Evolutionary conservation across 371 early-diverging fungal genomes (phyloP).

Genomic region (Circinella umbellata): DNA sequence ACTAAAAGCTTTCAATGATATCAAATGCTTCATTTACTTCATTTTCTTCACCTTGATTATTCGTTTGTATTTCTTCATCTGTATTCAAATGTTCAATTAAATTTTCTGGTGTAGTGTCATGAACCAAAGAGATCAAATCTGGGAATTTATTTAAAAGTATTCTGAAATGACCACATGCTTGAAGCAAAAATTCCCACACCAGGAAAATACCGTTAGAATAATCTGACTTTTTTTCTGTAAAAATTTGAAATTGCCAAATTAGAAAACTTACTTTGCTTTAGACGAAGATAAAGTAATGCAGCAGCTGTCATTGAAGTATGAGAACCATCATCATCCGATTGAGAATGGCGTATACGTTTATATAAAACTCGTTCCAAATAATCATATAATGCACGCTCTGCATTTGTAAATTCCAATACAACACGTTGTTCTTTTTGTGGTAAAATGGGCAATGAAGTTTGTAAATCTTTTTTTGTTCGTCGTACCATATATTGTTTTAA

Average conservation of each 20-base stretch:
- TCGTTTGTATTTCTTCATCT: constrained; percentile 9
- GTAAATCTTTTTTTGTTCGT: constrained; percentile 32
- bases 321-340: not conserved
- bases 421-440: constrained; percentile 40
- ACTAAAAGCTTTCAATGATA: constrained; percentile 46
- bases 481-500: constrained; percentile 45
- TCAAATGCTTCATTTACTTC: constrained; percentile 35
- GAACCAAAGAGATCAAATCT: constrained; percentile 36
- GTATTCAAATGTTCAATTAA: not conserved
- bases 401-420: constrained; percentile 34
- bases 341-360: constrained; percentile 19
- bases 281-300: constrained; percentile 38
- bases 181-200: not conserved
- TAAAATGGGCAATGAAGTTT: constrained; percentile 30
- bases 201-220: not conserved
- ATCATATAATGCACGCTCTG: constrained; percentile 49
- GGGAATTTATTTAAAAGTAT: constrained; percentile 44
- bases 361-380: constrained; percentile 46
- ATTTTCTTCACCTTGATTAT: constrained; percentile 27
- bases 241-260: not conserved
- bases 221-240: not conserved
- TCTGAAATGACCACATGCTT: constrained; percentile 43
- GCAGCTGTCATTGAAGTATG: constrained; percentile 17
- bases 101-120: constrained; percentile 5
- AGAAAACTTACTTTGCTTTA: constrained; percentile 39